Evolutionary conservation across 2,329 filamentous ascomycete genomes (phyloP).

Genomic region (Byssoonygena ceratinophila): DNA sequence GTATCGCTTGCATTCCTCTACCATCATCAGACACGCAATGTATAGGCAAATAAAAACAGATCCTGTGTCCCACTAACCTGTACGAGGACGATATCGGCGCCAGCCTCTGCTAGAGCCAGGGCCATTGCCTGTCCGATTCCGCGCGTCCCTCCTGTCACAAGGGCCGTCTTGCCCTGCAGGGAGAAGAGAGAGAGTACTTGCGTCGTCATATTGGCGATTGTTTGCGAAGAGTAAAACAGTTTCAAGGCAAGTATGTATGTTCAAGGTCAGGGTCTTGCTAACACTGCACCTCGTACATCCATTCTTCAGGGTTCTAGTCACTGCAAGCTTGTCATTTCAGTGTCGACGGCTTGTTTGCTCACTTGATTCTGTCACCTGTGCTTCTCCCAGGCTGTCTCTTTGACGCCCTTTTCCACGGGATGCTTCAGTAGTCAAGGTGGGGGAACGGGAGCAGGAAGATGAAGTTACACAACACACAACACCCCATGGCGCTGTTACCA

Average conservation of each 20-base stretch:
- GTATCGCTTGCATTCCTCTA: constrained; percentile 46
- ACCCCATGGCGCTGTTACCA: too few relatives aligned
- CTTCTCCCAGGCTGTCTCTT: too few relatives aligned
- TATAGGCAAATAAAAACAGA: too few relatives aligned
- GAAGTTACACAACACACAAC: neutral
- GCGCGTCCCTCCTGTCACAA: constrained; percentile 40
- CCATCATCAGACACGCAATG: neutral
- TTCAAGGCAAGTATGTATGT: too few relatives aligned
- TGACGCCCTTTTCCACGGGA: neutral
- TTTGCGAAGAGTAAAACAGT: neutral
- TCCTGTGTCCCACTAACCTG: too few relatives aligned
- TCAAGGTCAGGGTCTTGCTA: too few relatives aligned
- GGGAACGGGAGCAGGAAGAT: neutral
- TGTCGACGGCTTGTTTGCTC: too few relatives aligned
- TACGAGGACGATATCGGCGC: constrained; percentile 37
- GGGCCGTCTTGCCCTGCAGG: constrained; percentile 34
- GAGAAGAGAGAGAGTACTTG: constrained; percentile 28
- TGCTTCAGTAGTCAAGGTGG: neutral
- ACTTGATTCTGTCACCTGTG: too few relatives aligned
- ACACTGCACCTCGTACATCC: too few relatives aligned
- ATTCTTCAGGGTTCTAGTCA: too few relatives aligned
- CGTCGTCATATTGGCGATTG: neutral
- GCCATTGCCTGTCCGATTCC: constrained; percentile 41
- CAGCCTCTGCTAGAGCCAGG: constrained; percentile 38
- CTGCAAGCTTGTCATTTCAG: too few relatives aligned